A percentile compares a stretch with the other conserved stretches of the same genome.
These are phyloP conservation scores for Sclerotinia nivalis DNA, from an alignment of 2,329 filamentous ascomycete species.

Conservation along the genomic window DNA sequence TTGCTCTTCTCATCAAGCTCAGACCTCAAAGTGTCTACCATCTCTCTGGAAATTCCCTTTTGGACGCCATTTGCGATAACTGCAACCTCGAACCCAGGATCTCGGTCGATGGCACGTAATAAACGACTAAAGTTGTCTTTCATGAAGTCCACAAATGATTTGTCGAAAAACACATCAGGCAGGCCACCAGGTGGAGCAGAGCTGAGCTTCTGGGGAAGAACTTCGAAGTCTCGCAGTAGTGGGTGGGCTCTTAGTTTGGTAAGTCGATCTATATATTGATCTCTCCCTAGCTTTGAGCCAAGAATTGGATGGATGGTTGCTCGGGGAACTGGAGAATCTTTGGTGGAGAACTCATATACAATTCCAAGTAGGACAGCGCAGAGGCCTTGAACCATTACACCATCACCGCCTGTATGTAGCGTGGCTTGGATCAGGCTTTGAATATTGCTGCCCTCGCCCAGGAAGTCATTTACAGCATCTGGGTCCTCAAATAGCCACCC, in stretches of 20 bases:
- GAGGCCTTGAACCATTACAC: constrained; percentile 74
- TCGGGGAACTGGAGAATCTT: constrained; percentile 88
- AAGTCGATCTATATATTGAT: constrained; percentile 83
- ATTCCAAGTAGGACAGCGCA: constrained; percentile 83
- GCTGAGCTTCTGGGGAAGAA: constrained; percentile 69
- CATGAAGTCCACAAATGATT: constrained; percentile 85
- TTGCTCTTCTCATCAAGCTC: constrained; percentile 73
- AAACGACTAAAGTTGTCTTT: constrained; percentile 94
- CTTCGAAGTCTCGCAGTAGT: constrained; percentile 84
- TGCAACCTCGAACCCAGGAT: constrained; percentile 84
- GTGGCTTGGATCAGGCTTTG: constrained; percentile 79
- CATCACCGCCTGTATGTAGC: constrained; percentile 57
- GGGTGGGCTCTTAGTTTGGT: constrained; percentile 75
- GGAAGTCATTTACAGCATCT: constrained; percentile 87
- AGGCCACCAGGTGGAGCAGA: constrained; percentile 54
- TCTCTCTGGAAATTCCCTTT: constrained; percentile 88
- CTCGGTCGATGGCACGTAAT: constrained; percentile 81
- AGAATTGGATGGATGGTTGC: constrained; percentile 79
- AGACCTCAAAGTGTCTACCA: constrained; percentile 80
- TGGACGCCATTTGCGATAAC: constrained; percentile 76
- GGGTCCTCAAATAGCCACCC: constrained; percentile 92
- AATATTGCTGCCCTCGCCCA: constrained; percentile 90
- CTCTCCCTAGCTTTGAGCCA: constrained; percentile 73
- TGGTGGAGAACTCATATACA: constrained; percentile 95
- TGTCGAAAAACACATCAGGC: constrained; percentile 83